Conservation (phyloP, 108 stramenopile species). For the Discostella stelligeroides region DNA sequence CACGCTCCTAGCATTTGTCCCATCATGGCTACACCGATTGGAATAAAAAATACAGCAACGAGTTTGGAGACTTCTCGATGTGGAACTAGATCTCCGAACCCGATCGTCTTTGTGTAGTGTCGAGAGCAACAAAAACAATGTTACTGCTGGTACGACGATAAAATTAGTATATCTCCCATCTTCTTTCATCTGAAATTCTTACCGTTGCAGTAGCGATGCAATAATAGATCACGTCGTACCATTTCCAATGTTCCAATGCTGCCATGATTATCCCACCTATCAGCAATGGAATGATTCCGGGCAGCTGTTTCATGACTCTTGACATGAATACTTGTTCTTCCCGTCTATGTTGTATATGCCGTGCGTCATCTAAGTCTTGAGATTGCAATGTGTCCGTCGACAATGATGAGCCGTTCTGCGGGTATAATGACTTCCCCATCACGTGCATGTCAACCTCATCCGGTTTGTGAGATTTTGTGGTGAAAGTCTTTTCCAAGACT, state of each 20-base stretch:
- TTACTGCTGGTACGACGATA: neutral
- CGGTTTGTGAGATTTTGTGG: neutral
- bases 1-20: slow-evolving; percentile 54
- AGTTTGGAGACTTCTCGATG: slow-evolving; percentile 10
- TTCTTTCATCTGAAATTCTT: neutral
- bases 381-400: slow-evolving; percentile 5
- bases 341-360: neutral
- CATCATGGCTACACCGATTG: slow-evolving; percentile 62
- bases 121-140: neutral
- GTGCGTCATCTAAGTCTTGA: neutral
- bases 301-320: slow-evolving; percentile 10
- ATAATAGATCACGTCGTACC: slow-evolving; percentile 56
- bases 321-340: neutral
- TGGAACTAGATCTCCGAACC: slow-evolving; percentile 63
- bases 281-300: slow-evolving; percentile 21
- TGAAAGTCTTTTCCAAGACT: slow-evolving; percentile 23
- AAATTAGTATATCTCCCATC: neutral
- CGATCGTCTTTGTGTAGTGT: slow-evolving; percentile 45
- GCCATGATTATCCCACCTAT: slow-evolving; percentile 31
- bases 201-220: slow-evolving; percentile 60
- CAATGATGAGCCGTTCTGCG: neutral
- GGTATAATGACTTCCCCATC: neutral
- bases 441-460: neutral
- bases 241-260: slow-evolving; percentile 29
- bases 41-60: slow-evolving; percentile 58